Evolutionary conservation across 2,329 filamentous ascomycete species (phyloP), one percentile per base, ranked within the genome.

Genomic region (Dissoconium aciculare): DNA sequence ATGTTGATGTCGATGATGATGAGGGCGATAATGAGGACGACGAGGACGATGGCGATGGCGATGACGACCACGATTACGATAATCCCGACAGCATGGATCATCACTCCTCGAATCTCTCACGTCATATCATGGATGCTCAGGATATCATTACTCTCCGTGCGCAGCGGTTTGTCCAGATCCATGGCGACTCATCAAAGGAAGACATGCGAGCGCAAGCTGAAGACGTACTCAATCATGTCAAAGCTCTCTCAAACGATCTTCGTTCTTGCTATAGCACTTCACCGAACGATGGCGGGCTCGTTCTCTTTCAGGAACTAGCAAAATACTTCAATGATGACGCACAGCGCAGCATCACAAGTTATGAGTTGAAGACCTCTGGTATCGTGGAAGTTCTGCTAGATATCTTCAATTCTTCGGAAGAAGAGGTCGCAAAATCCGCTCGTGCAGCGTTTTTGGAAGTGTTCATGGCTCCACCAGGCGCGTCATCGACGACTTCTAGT

Each of bases 261-360:
- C 71, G 78, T 40, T 51, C 57, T 1, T 83, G 77, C 49, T 92
- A 87, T 51, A 59, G 76, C 23, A 49, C 53, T 3, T 21, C 28
- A 12, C 49, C 51, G 5, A 37, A 21, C 17, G 30, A 44, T 15
- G 42, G 47, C 10, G 82, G 79, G 8, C 61, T 66, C 17, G 59
- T 66, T 2, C 62, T 93, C 1, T 95, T 95, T 56, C 62, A 66
- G 17, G 71, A 68, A 30, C 61, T 98, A 35, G 82, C 84, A 1
- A 68, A 70, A 3, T 85, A 89, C 49, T 98, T 98, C 45, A 78
- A 91, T 46, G 75, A 78, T 0, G 81, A 94, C 55, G 78, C 89
- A 1, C 57, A 93, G 32, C 80, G 93, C 49, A 92, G 83, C 51
- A 85, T 94, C 31, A 98, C 89, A 1, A 98, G 89, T 55, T 85